These are phyloP conservation scores for Rosa rugosa DNA, from an alignment of 306 rosid genomes.

Conservation along the genomic window DNA sequence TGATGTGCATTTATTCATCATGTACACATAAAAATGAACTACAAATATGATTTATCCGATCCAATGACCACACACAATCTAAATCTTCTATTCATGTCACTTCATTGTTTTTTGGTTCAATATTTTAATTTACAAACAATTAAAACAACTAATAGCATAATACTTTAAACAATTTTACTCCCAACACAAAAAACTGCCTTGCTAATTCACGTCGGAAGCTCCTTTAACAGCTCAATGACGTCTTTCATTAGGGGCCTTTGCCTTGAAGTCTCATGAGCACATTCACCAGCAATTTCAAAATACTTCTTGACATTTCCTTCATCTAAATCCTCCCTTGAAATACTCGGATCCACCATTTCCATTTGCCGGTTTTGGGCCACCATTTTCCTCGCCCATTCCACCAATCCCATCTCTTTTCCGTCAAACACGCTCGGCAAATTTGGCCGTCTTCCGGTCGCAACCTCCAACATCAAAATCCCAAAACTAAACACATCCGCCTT, in stretches of 20 bases:
- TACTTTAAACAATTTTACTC: not conserved
- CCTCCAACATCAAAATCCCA: conserved; percentile 76
- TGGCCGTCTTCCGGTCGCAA: conserved; percentile 57
- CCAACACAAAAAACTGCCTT: not conserved
- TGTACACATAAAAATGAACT: not conserved
- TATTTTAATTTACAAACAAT: not conserved
- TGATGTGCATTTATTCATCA: not conserved
- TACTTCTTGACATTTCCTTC: conserved; percentile 58
- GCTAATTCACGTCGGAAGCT: conserved; percentile 20
- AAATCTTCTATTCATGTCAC: not conserved
- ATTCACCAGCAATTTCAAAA: conserved; percentile 59
- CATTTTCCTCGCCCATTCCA: conserved; percentile 69
- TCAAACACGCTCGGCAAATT: conserved; percentile 44
- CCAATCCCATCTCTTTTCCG: conserved; percentile 43
- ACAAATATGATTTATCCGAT: not conserved
- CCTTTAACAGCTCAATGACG: conserved; percentile 38
- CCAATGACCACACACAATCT: not conserved
- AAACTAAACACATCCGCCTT: conserved; percentile 86
- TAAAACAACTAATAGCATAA: not conserved
- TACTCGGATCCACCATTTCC: conserved; percentile 60
- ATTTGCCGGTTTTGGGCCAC: conserved; percentile 42
- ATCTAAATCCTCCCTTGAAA: conserved; percentile 42
- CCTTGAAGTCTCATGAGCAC: conserved; percentile 44
- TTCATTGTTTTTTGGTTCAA: not conserved
- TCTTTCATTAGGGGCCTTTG: conserved; percentile 59